Base-by-base conservation (phyloP, 192 early-diverging fungal species). In the Coemansia sp. region DNA sequence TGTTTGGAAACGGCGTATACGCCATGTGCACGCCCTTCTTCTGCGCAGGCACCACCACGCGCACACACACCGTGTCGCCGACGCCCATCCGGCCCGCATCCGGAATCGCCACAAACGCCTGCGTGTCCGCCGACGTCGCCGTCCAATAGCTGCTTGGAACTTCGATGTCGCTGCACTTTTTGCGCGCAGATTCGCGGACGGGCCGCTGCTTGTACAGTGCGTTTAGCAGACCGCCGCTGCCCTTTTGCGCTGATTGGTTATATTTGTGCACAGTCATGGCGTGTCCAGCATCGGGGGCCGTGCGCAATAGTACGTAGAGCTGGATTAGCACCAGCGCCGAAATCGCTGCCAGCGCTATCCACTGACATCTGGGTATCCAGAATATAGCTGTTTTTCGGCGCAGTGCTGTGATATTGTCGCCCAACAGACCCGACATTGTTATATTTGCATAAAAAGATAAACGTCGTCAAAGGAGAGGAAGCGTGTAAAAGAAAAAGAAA, bases 31-130 rank as follows among this genome's bases (percentile, higher is more conserved):
- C 52, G 8, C 10, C 16, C 10, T 22, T 16, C 18, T 14, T 22
- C 19, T 10, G 44, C 21, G 60, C 69, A 3, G 78, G 78, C 10
- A 83, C 66, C 14, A 83, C 65, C 8, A 77, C 63, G n/a, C 81
- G 64, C 2, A 83, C 48, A 24, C 81, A 83, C 1, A 80, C 45
- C 1, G 64, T 61, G 2, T 81, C 63, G 16, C 65, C 73, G 11
- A 54, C n/a, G n/a, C 46, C 23, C 18, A 69, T 40, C 0, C 6
- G 5, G 16, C 24, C 38, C 1, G 25, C 8, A 23, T 51, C 27
- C 3, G 60, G 60, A 6, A 69, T 62, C 23, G 52, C 30, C 11
- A 69, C 67, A 54, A 69, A 62, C 1, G 67, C 40, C 11, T 22
- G 35, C 35, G 35, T 40, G 35, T 5, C n/a, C n/a, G 35, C 47